Evolutionary conservation across 192 early-diverging fungal genomes (phyloP).

Genomic region (Coemansia guatemalensis): DNA sequence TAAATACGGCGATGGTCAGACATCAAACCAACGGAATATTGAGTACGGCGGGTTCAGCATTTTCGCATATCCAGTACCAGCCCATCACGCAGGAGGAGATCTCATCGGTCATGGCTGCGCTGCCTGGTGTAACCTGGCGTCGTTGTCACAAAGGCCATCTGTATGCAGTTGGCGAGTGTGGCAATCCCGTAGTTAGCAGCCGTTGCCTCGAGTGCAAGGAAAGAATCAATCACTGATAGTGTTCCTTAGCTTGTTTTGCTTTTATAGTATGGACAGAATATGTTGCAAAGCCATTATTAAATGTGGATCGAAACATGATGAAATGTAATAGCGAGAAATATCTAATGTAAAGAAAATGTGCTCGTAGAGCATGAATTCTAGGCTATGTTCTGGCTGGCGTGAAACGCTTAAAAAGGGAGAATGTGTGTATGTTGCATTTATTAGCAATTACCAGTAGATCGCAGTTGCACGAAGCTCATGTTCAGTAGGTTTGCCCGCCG

Average conservation of each 20-base stretch:
- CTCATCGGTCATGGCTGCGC: constrained; percentile 23
- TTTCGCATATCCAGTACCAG: constrained; percentile 12
- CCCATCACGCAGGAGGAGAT: constrained; percentile 24
- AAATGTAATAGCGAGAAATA: no score
- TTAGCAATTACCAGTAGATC: no score
- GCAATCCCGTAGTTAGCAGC: constrained; percentile 11
- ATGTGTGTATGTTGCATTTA: not conserved
- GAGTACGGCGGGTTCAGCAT: no score
- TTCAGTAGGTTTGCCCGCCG: constrained; percentile 20
- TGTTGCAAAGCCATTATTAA: no score
- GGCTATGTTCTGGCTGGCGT: not conserved
- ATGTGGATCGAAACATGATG: no score
- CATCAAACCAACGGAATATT: no score
- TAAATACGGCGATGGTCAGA: not conserved
- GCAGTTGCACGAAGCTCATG: not conserved
- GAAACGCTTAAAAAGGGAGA: not conserved
- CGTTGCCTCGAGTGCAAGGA: constrained; percentile 34
- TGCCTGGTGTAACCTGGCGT: constrained; percentile 27
- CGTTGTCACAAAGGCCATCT: constrained; percentile 20
- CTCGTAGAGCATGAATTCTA: not conserved
- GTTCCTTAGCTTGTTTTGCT: not conserved
- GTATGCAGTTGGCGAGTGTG: constrained; percentile 47
- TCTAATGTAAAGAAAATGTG: not conserved
- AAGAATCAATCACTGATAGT: constrained; percentile 7
- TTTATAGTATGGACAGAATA: no score